phyloP scores from a whole-genome alignment of 2,329 filamentous ascomycete species.

The Beauveria varroae region DNA sequence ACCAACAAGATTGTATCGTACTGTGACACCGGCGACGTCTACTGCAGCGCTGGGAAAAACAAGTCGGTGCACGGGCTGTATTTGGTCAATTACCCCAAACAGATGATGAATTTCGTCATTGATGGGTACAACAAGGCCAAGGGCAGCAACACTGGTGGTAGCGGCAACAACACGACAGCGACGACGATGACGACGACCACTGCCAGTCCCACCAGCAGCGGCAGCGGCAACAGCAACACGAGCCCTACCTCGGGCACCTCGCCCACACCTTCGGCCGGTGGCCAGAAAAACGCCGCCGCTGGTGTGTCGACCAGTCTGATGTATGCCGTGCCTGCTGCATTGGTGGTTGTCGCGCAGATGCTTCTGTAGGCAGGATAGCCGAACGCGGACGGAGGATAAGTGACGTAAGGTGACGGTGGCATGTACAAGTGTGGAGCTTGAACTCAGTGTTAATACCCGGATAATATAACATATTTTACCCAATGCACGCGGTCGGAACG shows the following conservation, averaged over 20 bases:
- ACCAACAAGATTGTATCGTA: slow-evolving; percentile 29
- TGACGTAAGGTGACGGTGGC: neutral
- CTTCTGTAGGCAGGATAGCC: neutral
- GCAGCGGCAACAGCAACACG: neutral
- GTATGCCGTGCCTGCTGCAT: slow-evolving; percentile 3
- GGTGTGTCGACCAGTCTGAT: neutral
- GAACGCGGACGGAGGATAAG: neutral
- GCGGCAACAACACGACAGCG: slow-evolving; percentile 4
- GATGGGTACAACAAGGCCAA: slow-evolving; percentile 20
- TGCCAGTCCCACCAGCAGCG: slow-evolving; percentile 8
- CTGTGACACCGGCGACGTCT: slow-evolving; percentile 35
- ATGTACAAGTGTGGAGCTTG: neutral
- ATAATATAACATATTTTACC: too few relatives aligned
- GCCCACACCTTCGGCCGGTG: neutral
- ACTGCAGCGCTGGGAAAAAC: slow-evolving; percentile 28
- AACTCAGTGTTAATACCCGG: too few relatives aligned
- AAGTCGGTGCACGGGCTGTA: slow-evolving; percentile 28
- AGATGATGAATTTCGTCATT: slow-evolving; percentile 29
- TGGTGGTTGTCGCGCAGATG: slow-evolving; percentile 5
- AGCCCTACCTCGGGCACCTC: neutral
- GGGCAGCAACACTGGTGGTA: slow-evolving; percentile 7
- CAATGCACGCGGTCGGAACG: too few relatives aligned
- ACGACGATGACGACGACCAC: slow-evolving; percentile 7
- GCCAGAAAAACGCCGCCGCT: neutral
- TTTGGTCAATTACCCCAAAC: slow-evolving; percentile 25